Base-by-base conservation (phyloP, 1,284 basidiomycete species). In the Rhodotorula sp. region DNA sequence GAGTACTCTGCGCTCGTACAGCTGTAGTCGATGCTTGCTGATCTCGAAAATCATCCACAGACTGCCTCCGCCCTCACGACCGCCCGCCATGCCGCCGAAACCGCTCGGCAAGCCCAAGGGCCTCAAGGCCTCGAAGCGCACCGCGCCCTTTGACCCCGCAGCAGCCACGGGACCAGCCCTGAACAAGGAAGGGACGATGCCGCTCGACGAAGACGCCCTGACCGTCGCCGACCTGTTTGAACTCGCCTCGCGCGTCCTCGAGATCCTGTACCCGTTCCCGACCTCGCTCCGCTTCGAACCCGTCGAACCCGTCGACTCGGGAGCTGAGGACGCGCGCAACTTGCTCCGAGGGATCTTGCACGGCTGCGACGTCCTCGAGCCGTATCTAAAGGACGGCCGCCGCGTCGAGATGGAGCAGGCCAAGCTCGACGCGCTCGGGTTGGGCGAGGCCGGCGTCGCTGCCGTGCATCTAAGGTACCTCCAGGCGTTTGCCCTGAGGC, bases 201-300 rank as follows among this genome's bases (percentile, higher is more conserved):
- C 75, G 10, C 69, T 72, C 64, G 75, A 76, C 65, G 67, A 72
- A 23, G 73, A 76, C 66, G 64, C 54, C 26, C 60, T 76, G 8
- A 74, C 70, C 26, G n/a, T 76, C 26, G 29, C 43, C 10, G 75
- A 76, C 69, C 65, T 76, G 26, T 76, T 72, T 62, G 73, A 76
- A 46, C 62, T 76, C 18, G 66, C 71, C 31, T 23, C 23, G 46
- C 52, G n/a, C 12, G 68, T 67, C 21, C 21, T 68, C 62, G 66
- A 67, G 6, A 21, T 70, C 47, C 56, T 70, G 31, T 64, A 62
- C 58, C 63, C 69, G 34, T 58, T 47, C 49, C 59, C 67, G 43
- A 65, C 64, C 15, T 62, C 58, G 15, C 60, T 68, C 56, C 10
- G 51, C 12, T 54, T 29, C 26, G 62, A 47, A 16, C 48, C 49